phyloP scores from a whole-genome alignment of 2,329 filamentous ascomycete genomes.

The Macrophomina phaseolina region DNA sequence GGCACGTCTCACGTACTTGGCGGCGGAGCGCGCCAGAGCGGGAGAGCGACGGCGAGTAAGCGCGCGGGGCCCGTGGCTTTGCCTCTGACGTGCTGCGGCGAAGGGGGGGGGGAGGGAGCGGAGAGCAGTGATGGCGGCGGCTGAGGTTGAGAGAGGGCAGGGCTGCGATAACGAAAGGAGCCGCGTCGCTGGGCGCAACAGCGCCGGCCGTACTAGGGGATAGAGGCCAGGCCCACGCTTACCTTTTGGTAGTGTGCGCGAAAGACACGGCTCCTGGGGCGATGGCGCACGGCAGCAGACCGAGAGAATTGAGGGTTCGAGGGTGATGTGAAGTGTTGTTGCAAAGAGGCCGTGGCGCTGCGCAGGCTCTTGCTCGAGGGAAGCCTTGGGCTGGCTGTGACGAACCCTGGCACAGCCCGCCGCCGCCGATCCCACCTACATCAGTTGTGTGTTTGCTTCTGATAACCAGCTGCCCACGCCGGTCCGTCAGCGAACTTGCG shows the following conservation, averaged over 20 bases:
- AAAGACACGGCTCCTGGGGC: background rate
- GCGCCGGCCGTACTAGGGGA: slow-evolving; percentile 14
- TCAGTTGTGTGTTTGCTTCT: slow-evolving; percentile 21
- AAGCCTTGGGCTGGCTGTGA: slow-evolving; percentile 16
- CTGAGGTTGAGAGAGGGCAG: slow-evolving; percentile 17
- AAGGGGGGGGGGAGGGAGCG: background rate
- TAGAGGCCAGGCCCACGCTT: slow-evolving; percentile 8
- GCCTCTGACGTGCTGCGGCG: slow-evolving; percentile 22
- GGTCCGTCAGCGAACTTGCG: background rate
- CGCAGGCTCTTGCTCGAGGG: slow-evolving; percentile 19
- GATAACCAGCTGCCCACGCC: background rate
- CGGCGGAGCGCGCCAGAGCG: slow-evolving; percentile 35
- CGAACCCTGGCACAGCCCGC: slow-evolving; percentile 11
- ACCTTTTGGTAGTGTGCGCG: background rate
- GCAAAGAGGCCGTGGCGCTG: slow-evolving; percentile 14
- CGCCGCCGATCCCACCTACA: slow-evolving; percentile 10
- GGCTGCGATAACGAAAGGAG: slow-evolving; percentile 25
- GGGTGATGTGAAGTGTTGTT: slow-evolving; percentile 4
- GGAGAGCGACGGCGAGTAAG: slow-evolving; percentile 49
- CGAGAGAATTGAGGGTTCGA: slow-evolving; percentile 7
- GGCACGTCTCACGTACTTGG: slow-evolving; percentile 25
- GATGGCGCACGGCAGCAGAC: slow-evolving; percentile 2
- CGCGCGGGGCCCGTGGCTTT: slow-evolving; percentile 25
- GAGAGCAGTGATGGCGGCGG: slow-evolving; percentile 14
- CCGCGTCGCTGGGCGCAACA: slow-evolving; percentile 23